Base-by-base conservation (phyloP, 2,329 filamentous ascomycete genomes). In the Hypoxylon sp. region DNA sequence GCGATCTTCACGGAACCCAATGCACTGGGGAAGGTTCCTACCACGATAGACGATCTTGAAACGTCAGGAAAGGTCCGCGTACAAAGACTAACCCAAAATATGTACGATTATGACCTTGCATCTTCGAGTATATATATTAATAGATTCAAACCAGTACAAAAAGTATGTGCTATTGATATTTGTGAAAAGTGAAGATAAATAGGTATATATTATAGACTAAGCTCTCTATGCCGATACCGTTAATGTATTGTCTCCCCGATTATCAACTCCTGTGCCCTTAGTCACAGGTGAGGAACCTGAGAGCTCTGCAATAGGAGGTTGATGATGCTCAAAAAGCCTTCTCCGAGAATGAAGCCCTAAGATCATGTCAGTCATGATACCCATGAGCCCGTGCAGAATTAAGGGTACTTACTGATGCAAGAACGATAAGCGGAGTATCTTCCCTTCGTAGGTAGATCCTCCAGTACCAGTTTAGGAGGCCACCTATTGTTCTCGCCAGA, bases 271-370 rank as follows among this genome's bases (percentile, higher is more conserved):
- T 32, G 53, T 51, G n/a, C 17, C 30, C 11, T 11, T 25, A 3
- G 21, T 65, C 76, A 91, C 32, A 93, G 81, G 84, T 96, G 93
- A 55, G 93, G 91, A 62, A 97, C 91, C 2, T 85, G 81, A 9
- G 90, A 83, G 78, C 91, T 94, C 61, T 97, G 93, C 75, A 99
- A 82, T 7, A 92, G 81, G 60, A 99, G 80, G 77, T 98, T 98
- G 25, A 96, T 86, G 74, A 99, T 97, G 76, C 94, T 98, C 70
- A 97, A 83, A 70, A 98, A 89, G 0, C 95, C 95, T 79, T 98
- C 95, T 0, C 95, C 94, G 6, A 99, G 83, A 70, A 99, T 98
- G 67, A 98, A 89, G 0, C 96, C 96, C 86, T 89, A 43, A 17
- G 21, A 5, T 61, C 14, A 34, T 13, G 46, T 69, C 21, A 74